Evolutionary conservation across 768 basidiomycete genomes (phyloP), one percentile per base, ranked within the genome.

Genomic region (Phylloporus sp.): DNA sequence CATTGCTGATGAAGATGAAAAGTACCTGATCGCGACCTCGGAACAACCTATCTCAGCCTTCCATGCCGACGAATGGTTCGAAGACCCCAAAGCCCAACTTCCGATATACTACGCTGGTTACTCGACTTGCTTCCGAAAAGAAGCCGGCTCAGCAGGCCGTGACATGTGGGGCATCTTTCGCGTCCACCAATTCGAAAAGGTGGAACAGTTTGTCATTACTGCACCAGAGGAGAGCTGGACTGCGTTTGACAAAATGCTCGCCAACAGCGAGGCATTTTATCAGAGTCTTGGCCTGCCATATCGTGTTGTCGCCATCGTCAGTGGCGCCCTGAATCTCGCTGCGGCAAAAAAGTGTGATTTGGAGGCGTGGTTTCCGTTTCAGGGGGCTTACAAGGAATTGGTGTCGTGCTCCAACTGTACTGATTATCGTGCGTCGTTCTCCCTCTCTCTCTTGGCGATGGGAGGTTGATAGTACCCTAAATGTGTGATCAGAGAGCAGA

Each of bases 121-220:
- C 69, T 91, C 86, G 63, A 98, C 95, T 15, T 98, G 95, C 70
- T 99, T 99, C 86, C 86, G 97, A 26, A 98, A 98, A 73, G 97
- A 99, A 74, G 97, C 97, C 3, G 97, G 97, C 29, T 89, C 93
- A 3, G 93, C 93, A 8, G 97, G 97, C 4, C 87, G 93, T 49
- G 97, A 99, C 61, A 97, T 95, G 79, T 97, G 97, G 94, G 97
- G 97, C 51, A 97, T 98, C 72, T 99, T 99, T 85, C 91, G 97
- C 22, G 95, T 99, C 49, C 97, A 99, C 67, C 97, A 99, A 72
- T 99, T 99, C 59, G 97, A 99, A 74, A 99, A 99, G 76, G 81
- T 99, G 47, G 97, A 99, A 68, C 85, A 98, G 76, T 98, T 98
- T 72, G 85, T 88, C 74, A 80, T 99, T 61, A 97, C 95, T 7